Evolutionary conservation across 129 eudicot genomes (phyloP).

Genomic region (Gnaphalium uliginosum): DNA sequence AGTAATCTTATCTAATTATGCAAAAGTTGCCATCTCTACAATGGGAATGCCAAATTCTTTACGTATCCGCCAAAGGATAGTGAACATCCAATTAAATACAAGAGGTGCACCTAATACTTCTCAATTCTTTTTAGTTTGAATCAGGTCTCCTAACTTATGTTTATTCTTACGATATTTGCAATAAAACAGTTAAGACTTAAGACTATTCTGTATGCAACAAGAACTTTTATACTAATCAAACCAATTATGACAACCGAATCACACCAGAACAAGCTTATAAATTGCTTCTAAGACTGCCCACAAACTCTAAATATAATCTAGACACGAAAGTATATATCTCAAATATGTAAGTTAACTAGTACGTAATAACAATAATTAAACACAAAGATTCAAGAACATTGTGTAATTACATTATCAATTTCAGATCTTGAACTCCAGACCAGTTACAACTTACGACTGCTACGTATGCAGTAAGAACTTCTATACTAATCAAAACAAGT

Average conservation of each 20-base stretch:
- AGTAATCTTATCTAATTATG: constrained; percentile 13
- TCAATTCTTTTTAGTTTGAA: too few relatives aligned
- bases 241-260: neutral
- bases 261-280: neutral
- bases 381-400: constrained; percentile 33
- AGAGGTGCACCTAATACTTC: neutral
- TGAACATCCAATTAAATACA: constrained; percentile 21
- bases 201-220: too few relatives aligned
- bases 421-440: constrained; percentile 28
- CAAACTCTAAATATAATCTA: neutral
- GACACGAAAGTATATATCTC: neutral
- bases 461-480: too few relatives aligned
- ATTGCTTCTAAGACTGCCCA: neutral
- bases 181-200: too few relatives aligned
- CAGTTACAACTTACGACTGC: too few relatives aligned
- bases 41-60: neutral
- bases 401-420: constrained; percentile 26
- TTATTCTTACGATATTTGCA: too few relatives aligned
- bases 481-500: neutral
- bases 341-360: neutral
- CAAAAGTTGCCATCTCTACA: constrained; percentile 17
- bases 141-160: too few relatives aligned
- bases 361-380: neutral
- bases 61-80: constrained; percentile 12
- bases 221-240: neutral